Base-by-base conservation (phyloP, 345 rosid species). In the Eucalyptus microcorys region DNA sequence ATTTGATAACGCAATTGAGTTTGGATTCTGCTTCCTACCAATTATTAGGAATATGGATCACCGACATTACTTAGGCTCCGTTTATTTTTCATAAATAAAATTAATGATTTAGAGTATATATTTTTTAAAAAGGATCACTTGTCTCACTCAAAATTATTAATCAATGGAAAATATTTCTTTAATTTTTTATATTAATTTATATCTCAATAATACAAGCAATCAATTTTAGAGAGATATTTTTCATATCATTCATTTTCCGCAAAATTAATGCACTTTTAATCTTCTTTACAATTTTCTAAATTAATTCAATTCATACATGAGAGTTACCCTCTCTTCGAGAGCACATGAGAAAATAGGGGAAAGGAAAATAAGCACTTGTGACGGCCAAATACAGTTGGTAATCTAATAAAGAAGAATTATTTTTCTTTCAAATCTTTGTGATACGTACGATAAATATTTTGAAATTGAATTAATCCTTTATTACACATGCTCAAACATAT, bases 151-250 rank as follows among this genome's bases (percentile, higher is more conserved):
- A 40, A 40, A 76, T 40, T 5, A 40, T 76, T 22, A 37, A 10
- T 22, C 1, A 21, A 1, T 21, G 4, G 0, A 21, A 40, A 40
- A 22, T 10, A 21, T 21, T 76, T 7, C 7, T 40, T 37, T 76
- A 7, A 1, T 76, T 76, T 37, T 21, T 7, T 52, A 52, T 21
- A 52, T 21, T 0, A 40, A 76, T 24, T 76, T 37, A 21, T 40
- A 3, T 40, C 0, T 21, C 7, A 40, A 76, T 21, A 2, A 40
- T 11, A 1, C 1, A 76, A 10, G 5, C 0, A 1, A 76, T 6
- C 15, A 6, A 37, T 12, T 22, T 76, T 50, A 0, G 0, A 2
- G 22, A 71, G 12, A 71, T 71, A 19, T 21, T 21, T 37, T 37
- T 34, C 8, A 37, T 19, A 71, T 71, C 7, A 17, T 71, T 71